These are phyloP conservation scores for Trichoderma reesei DNA, from an alignment of 495 filamentous ascomycete species.

Conservation along the genomic window DNA sequence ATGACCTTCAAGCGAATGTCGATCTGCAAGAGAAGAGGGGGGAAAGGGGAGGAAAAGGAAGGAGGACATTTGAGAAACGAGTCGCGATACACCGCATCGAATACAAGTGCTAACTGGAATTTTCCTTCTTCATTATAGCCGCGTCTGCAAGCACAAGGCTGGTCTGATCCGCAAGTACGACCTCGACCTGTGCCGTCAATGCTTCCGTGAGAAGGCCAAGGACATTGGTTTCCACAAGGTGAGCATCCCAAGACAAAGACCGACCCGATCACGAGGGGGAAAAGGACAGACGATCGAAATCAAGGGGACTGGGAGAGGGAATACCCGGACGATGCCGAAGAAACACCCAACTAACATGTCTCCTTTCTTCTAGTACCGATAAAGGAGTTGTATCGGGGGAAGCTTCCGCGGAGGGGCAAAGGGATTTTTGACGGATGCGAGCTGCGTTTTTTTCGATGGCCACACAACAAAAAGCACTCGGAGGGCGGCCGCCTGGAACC, in stretches of 20 bases:
- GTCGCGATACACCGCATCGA: constrained; percentile 6
- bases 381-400: background rate
- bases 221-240: constrained; percentile 99
- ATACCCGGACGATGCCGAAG: background rate
- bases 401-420: background rate
- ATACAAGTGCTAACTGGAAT: constrained; percentile 12
- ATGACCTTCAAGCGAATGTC: background rate
- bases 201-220: constrained; percentile 92
- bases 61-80: constrained; percentile 14
- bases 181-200: constrained; percentile 98
- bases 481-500: constrained; percentile 12
- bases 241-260: constrained; percentile 16
- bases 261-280: background rate
- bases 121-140: constrained; percentile 43
- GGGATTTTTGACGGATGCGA: constrained; percentile 2
- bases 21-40: too few species aligned
- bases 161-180: constrained; percentile 99
- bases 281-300: background rate
- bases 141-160: constrained; percentile 88
- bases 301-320: background rate
- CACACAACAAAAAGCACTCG: constrained; percentile 9
- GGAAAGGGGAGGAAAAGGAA: background rate
- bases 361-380: constrained; percentile 5
- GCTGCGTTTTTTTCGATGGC: background rate
- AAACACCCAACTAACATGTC: background rate